Percentiles rank a stretch among this genome's conserved stretches.
Conservation (phyloP, 2,329 filamentous ascomycete genomes). For the Cercospora janseana region DNA sequence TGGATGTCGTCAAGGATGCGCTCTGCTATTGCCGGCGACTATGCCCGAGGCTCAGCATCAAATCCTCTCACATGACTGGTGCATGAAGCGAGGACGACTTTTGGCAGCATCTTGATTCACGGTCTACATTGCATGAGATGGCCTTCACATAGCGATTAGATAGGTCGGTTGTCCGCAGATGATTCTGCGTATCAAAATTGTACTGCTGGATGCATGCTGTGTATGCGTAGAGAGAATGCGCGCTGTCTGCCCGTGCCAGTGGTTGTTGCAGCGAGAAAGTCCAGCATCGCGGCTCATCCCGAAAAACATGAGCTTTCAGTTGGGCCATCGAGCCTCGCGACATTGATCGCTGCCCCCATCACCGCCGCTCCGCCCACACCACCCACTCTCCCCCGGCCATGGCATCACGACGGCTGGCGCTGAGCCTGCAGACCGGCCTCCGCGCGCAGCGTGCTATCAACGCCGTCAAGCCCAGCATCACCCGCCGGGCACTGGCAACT, state of each 20-base stretch:
- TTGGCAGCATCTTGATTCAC: background rate
- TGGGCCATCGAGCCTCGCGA: constrained; percentile 2
- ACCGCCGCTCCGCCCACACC: constrained; percentile 42
- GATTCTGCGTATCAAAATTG: background rate
- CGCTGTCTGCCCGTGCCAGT: background rate
- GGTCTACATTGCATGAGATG: no score
- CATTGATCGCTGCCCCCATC: constrained; percentile 6
- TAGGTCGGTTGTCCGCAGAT: no score
- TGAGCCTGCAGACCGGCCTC: constrained; percentile 87
- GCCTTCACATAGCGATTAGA: no score
- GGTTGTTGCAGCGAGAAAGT: background rate
- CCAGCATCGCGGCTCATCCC: constrained; percentile 5
- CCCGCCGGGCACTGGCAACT: constrained; percentile 78
- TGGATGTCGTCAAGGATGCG: constrained; percentile 15
- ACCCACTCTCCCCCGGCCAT: constrained; percentile 57
- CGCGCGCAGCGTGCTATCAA: constrained; percentile 83
- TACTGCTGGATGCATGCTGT: background rate
- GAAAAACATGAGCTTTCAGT: constrained; percentile 14
- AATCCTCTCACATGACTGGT: constrained; percentile 8
- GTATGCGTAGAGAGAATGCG: background rate
- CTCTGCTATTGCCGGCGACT: constrained; percentile 7
- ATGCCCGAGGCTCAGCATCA: constrained; percentile 10
- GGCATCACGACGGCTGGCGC: constrained; percentile 96
- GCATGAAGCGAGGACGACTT: constrained; percentile 7
- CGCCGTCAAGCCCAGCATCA: constrained; percentile 61